Evolutionary conservation across 441 rosid genomes (phyloP).

Genomic region (Viola pubescens): DNA sequence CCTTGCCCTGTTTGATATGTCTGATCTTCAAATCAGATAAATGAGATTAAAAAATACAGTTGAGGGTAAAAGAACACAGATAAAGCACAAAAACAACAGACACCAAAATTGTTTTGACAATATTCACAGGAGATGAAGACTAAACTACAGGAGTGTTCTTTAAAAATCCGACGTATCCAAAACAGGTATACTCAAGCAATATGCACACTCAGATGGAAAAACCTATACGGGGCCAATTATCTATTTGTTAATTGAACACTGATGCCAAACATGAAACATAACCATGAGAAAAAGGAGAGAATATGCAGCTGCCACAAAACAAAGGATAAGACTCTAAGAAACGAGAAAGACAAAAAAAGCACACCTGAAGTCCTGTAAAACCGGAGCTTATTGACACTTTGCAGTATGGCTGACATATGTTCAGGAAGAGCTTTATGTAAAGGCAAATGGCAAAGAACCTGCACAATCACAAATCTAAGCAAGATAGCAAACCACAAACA

Average conservation of each 20-base stretch:
- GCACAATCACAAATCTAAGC: constrained; percentile 22
- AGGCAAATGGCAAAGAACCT: constrained; percentile 94
- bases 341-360: constrained; percentile 18
- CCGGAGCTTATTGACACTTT: constrained; percentile 74
- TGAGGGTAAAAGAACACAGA: constrained; percentile 2
- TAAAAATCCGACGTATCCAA: not conserved
- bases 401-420: constrained; percentile 91
- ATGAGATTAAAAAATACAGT: constrained; percentile 50
- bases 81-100: constrained; percentile 3
- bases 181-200: not conserved
- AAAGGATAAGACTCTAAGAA: constrained; percentile 1
- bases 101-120: not conserved
- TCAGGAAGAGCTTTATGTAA: constrained; percentile 80
- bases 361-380: constrained; percentile 83
- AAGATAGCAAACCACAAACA: constrained; percentile 9
- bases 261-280: not conserved
- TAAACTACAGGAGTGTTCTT: not conserved
- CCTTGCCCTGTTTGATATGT: constrained; percentile 99
- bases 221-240: not conserved
- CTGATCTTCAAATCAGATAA: constrained; percentile 99
- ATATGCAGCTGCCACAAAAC: not conserved
- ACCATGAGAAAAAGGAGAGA: not conserved
- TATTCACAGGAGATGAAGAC: not conserved
- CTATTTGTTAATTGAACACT: not conserved
- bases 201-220: constrained; percentile 1